Evolutionary conservation across 495 filamentous ascomycete genomes (phyloP).

Genomic region (Articulospora tetracladia): DNA sequence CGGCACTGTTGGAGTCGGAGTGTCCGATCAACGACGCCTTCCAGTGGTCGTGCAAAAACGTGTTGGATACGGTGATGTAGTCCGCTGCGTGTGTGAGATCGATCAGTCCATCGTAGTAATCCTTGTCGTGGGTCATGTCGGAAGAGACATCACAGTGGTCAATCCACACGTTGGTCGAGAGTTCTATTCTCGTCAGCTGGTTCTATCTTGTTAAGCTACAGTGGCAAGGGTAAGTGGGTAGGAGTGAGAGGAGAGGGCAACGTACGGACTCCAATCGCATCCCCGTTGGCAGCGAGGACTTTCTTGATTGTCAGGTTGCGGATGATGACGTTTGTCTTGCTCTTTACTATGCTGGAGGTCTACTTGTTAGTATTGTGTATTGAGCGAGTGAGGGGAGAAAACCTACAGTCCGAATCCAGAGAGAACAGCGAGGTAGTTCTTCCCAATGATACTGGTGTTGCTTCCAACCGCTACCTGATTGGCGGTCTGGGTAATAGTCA

Average conservation of each 20-base stretch:
- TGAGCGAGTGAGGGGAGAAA: background rate
- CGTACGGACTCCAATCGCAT: conserved; percentile 1
- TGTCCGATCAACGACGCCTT: background rate
- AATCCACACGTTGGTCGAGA: background rate
- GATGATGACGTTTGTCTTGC: conserved; percentile 1
- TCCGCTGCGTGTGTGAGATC: background rate
- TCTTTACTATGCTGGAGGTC: background rate
- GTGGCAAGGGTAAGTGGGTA: no score
- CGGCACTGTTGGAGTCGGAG: background rate
- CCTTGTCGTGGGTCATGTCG: background rate
- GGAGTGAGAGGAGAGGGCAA: background rate
- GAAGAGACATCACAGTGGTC: background rate
- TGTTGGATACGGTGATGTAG: background rate
- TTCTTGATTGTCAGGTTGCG: background rate
- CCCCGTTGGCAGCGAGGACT: background rate
- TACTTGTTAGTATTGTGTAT: background rate
- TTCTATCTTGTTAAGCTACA: no score
- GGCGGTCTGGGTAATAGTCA: conserved; percentile 33
- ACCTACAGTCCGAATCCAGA: background rate
- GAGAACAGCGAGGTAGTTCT: background rate
- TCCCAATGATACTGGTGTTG: conserved; percentile 16
- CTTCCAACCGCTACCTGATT: conserved; percentile 13
- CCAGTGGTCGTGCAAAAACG: conserved; percentile 1
- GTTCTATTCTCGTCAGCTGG: background rate
- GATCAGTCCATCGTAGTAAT: background rate